Evolutionary conservation across 108 stramenopile genomes (phyloP).

Genomic region (Discostella stelligeroides): DNA sequence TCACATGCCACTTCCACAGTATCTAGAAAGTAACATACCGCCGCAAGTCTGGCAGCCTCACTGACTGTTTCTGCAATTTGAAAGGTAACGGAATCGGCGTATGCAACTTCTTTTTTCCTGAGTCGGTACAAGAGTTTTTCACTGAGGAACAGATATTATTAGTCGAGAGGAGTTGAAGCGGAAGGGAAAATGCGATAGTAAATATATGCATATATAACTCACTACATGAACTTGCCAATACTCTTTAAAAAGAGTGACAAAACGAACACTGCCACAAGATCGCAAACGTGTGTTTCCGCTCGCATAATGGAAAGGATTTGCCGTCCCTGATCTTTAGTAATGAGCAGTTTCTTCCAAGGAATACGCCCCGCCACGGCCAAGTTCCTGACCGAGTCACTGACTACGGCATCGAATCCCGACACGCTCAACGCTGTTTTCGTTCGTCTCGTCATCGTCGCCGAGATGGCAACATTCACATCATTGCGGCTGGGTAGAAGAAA

Average conservation of each 20-base stretch:
- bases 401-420: neutral
- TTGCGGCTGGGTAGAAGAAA: neutral
- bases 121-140: slow-evolving; percentile 27
- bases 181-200: neutral
- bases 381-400: slow-evolving; percentile 3
- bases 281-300: slow-evolving; percentile 32
- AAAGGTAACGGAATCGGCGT: slow-evolving; percentile 42
- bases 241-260: slow-evolving; percentile 30
- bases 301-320: slow-evolving; percentile 44
- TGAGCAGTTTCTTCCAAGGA: slow-evolving; percentile 41
- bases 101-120: slow-evolving; percentile 20
- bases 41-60: slow-evolving; percentile 43
- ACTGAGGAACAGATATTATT: neutral
- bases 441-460: neutral
- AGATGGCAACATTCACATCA: too few relatives aligned
- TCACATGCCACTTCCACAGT: slow-evolving; percentile 41
- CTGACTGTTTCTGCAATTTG: slow-evolving; percentile 29
- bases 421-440: neutral
- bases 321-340: slow-evolving; percentile 19
- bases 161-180: neutral
- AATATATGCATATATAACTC: neutral
- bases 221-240: slow-evolving; percentile 24
- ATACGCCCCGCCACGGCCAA: slow-evolving; percentile 46
- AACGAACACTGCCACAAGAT: slow-evolving; percentile 21
- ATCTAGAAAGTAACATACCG: slow-evolving; percentile 46